Percentiles rank a stretch among this genome's conserved stretches.
These are phyloP conservation scores for Ascoidea rubescens DNA, from an alignment of 805 yeast species.

Conservation along the genomic window DNA sequence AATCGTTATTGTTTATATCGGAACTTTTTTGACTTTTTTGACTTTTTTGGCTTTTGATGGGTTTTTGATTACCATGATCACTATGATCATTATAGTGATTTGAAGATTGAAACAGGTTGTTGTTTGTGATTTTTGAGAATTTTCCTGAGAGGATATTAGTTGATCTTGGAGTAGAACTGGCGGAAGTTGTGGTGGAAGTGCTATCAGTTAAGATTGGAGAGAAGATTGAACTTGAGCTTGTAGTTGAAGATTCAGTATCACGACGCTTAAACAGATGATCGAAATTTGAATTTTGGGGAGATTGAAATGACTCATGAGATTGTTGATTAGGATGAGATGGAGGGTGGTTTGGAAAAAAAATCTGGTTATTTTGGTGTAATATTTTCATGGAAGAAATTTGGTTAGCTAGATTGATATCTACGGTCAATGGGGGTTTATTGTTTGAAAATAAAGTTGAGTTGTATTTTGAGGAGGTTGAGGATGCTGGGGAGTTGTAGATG, in stretches of 20 bases:
- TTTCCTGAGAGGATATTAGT: neutral
- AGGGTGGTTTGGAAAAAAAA: neutral
- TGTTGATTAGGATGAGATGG: neutral
- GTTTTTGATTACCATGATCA: neutral
- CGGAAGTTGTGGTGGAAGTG: neutral
- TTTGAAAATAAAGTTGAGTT: neutral
- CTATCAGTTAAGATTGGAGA: neutral
- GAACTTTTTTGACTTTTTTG: neutral
- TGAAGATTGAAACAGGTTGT: neutral
- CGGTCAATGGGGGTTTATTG: neutral
- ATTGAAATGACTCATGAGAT: neutral
- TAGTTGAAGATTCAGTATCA: neutral
- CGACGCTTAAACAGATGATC: neutral
- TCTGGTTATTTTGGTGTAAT: neutral
- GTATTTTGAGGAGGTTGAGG: neutral
- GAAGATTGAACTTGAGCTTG: neutral
- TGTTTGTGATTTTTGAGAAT: neutral
- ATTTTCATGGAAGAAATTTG: neutral
- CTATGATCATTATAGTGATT: too few relatives aligned
- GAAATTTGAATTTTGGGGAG: neutral
- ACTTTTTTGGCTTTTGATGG: neutral
- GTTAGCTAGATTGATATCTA: neutral
- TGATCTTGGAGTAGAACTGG: neutral
- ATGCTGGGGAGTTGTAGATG: neutral
- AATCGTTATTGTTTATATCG: neutral